A percentile compares a stretch with the other conserved stretches of the same genome.
These are phyloP conservation scores for Phlebiopsis gigantea DNA, from an alignment of 768 basidiomycete species.

Conservation along the genomic window DNA sequence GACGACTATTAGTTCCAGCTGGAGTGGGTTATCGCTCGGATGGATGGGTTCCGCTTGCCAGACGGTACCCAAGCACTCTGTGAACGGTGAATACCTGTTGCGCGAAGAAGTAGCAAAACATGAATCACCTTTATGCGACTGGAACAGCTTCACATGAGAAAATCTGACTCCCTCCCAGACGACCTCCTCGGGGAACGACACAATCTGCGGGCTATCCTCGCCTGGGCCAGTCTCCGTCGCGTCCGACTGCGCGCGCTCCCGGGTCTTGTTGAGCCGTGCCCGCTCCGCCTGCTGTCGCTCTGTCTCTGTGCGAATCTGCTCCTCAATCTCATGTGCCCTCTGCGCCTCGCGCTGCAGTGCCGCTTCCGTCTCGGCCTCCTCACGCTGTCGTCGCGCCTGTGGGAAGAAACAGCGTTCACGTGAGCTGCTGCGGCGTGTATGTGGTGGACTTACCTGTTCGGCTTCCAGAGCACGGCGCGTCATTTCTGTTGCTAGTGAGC, in stretches of 20 bases:
- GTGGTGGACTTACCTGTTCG: conserved; percentile 52
- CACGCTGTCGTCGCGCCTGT: conserved; percentile 50
- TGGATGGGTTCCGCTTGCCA: conserved; percentile 75
- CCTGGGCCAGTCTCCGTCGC: conserved; percentile 56
- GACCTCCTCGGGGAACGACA: conserved; percentile 55
- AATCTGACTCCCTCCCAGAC: conserved; percentile 57
- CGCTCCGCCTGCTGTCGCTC: conserved; percentile 52
- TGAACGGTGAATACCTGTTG: background rate
- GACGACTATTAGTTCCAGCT: conserved; percentile 64
- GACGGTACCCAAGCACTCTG: conserved; percentile 59
- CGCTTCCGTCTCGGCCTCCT: conserved; percentile 49
- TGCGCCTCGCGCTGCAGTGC: conserved; percentile 45
- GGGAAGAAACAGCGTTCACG: background rate
- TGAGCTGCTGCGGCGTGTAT: background rate
- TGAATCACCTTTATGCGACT: conserved; percentile 55
- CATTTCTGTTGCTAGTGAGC: conserved; percentile 79
- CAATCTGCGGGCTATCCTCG: conserved; percentile 46
- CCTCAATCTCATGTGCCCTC: conserved; percentile 54
- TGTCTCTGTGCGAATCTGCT: conserved; percentile 62
- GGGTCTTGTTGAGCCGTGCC: conserved; percentile 44
- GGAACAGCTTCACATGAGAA: conserved; percentile 63
- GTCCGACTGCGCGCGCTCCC: conserved; percentile 65
- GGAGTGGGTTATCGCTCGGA: conserved; percentile 50
- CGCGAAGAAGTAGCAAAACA: background rate
- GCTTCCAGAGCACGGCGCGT: conserved; percentile 64